Evolutionary conservation across 257 asterid species (phyloP).

Genomic region (Nicotiana obtusifolia): DNA sequence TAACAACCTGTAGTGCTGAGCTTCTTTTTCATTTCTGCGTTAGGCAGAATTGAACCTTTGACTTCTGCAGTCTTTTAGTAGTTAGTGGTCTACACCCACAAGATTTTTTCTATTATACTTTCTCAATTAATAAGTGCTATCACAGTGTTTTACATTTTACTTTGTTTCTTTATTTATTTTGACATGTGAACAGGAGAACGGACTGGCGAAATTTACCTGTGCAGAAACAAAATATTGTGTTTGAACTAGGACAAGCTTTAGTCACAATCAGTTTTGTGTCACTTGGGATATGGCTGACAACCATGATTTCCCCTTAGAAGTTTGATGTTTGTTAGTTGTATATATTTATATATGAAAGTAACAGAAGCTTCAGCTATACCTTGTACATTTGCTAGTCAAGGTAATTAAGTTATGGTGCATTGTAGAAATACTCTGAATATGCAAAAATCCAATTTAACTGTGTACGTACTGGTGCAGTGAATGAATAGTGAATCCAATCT

Average conservation of each 20-base stretch:
- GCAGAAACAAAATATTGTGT: slow-evolving; percentile 44
- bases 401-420: not conserved
- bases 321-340: slow-evolving; percentile 9
- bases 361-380: slow-evolving; percentile 3
- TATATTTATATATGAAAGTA: not conserved
- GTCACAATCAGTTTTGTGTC: slow-evolving; percentile 66
- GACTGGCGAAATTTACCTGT: slow-evolving; percentile 64
- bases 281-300: slow-evolving; percentile 77
- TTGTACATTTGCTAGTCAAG: slow-evolving; percentile 1
- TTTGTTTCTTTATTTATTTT: not conserved
- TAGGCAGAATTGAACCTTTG: not conserved
- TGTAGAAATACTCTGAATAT: not conserved
- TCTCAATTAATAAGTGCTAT: not conserved
- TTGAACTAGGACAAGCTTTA: slow-evolving; percentile 66
- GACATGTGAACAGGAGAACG: slow-evolving; percentile 43
- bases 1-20: not conserved
- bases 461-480: not conserved
- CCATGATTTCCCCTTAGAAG: slow-evolving; percentile 38
- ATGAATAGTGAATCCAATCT: not conserved
- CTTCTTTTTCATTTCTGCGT: not conserved
- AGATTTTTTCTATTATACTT: not conserved
- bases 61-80: not conserved
- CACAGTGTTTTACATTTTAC: not conserved
- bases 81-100: not conserved
- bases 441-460: not conserved